A percentile compares a stretch with the other conserved stretches of the same genome.
Conservation (phyloP, 2,329 filamentous ascomycete genomes). For the Exophiala phaeomuriformis region DNA sequence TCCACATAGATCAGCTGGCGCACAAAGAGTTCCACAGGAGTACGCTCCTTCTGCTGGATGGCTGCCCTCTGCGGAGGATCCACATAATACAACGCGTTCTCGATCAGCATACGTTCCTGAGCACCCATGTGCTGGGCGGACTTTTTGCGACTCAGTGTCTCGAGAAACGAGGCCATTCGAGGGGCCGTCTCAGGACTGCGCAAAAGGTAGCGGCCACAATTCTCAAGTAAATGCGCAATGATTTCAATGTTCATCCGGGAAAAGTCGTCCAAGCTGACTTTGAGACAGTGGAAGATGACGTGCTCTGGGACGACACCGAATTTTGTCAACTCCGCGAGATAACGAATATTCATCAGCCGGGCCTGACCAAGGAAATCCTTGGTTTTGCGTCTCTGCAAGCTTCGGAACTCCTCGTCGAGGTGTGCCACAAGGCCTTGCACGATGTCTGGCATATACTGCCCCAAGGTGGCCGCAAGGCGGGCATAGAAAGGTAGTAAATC, state of each 20-base stretch:
- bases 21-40: slow-evolving; percentile 85
- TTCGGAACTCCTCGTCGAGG: slow-evolving; percentile 93
- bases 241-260: slow-evolving; percentile 99
- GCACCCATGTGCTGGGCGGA: slow-evolving; percentile 89
- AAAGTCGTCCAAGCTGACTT: slow-evolving; percentile 95
- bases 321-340: slow-evolving; percentile 93
- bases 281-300: slow-evolving; percentile 97
- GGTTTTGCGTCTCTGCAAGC: slow-evolving; percentile 89
- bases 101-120: slow-evolving; percentile 94
- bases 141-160: slow-evolving; percentile 94
- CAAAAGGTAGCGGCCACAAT: slow-evolving; percentile 88
- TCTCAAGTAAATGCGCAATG: slow-evolving; percentile 90
- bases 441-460: slow-evolving; percentile 91
- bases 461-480: slow-evolving; percentile 85
- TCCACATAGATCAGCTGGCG: slow-evolving; percentile 89
- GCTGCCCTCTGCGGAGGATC: slow-evolving; percentile 89
- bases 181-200: slow-evolving; percentile 88
- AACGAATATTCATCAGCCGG: slow-evolving; percentile 89
- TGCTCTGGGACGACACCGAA: slow-evolving; percentile 97
- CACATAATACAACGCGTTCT: slow-evolving; percentile 97
- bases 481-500: slow-evolving; percentile 87
- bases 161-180: slow-evolving; percentile 86
- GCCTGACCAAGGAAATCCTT: slow-evolving; percentile 96
- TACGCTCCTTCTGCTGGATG: slow-evolving; percentile 93
- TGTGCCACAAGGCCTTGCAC: slow-evolving; percentile 85